phyloP scores from a whole-genome alignment of 768 basidiomycete genomes.

The Pholiota microspora region DNA sequence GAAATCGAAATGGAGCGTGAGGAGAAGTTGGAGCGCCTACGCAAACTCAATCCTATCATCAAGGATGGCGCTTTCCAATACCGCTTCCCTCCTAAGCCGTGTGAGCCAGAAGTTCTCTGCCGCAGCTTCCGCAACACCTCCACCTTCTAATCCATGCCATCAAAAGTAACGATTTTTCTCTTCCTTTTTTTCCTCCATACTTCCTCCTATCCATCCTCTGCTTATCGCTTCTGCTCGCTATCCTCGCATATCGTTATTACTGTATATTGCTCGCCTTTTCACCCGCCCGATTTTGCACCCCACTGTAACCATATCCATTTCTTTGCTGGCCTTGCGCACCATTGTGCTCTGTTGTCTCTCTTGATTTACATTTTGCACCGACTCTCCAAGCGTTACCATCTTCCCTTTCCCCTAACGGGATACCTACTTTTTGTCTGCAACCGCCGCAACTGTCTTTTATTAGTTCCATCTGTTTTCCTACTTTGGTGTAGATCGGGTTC shows the following conservation, averaged over 20 bases:
- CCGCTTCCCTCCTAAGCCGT: slow-evolving; percentile 50
- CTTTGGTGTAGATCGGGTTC: slow-evolving; percentile 13
- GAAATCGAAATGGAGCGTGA: slow-evolving; percentile 71
- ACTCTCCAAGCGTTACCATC: background rate
- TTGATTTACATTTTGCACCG: slow-evolving; percentile 6
- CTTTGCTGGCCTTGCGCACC: slow-evolving; percentile 18
- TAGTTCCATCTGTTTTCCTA: slow-evolving; percentile 4
- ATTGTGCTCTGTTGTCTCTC: slow-evolving; percentile 16
- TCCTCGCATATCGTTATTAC: slow-evolving; percentile 43
- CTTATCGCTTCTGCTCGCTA: slow-evolving; percentile 18
- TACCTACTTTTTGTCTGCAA: background rate
- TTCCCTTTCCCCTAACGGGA: background rate
- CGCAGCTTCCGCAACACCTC: slow-evolving; percentile 52
- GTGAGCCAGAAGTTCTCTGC: slow-evolving; percentile 40
- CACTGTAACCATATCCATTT: slow-evolving; percentile 29
- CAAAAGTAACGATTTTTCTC: slow-evolving; percentile 19
- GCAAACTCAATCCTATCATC: slow-evolving; percentile 62
- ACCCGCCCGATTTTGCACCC: slow-evolving; percentile 16
- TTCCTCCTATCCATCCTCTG: slow-evolving; percentile 10
- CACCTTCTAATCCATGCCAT: slow-evolving; percentile 47
- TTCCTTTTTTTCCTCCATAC: slow-evolving; percentile 14
- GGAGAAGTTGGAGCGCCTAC: slow-evolving; percentile 49
- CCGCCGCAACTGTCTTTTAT: background rate
- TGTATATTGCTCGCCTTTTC: slow-evolving; percentile 38
- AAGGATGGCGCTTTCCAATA: slow-evolving; percentile 68